These are phyloP conservation scores for Salisapilia sapeloensis DNA, from an alignment of 352 stramenopile genomes.

Conservation along the genomic window DNA sequence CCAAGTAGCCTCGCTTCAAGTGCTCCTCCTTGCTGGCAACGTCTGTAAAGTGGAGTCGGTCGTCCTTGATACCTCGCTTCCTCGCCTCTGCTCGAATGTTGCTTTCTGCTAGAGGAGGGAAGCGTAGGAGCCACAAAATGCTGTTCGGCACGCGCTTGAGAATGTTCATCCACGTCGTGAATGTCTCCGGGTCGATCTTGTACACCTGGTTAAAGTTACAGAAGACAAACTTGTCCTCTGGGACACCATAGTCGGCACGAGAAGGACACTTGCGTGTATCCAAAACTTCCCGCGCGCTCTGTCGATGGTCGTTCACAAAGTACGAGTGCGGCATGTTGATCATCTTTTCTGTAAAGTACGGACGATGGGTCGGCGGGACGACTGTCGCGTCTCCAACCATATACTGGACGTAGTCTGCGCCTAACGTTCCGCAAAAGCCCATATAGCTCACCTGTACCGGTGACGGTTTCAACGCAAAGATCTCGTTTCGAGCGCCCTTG, in stretches of 20 bases:
- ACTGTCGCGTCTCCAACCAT: conserved; percentile 78
- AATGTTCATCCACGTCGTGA: conserved; percentile 87
- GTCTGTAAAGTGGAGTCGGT: conserved; percentile 72
- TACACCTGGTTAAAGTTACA: conserved; percentile 92
- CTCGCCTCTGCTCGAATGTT: conserved; percentile 76
- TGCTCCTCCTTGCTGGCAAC: conserved; percentile 83
- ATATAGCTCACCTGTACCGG: conserved; percentile 85
- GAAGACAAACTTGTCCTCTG: conserved; percentile 88
- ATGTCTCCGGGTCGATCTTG: conserved; percentile 89
- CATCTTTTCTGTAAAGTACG: conserved; percentile 79
- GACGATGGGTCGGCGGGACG: conserved; percentile 38
- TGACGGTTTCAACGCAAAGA: conserved; percentile 84
- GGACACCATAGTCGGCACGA: conserved; percentile 75
- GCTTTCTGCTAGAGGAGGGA: conserved; percentile 56
- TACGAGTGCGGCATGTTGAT: conserved; percentile 87
- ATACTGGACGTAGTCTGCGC: conserved; percentile 88
- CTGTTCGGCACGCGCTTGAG: conserved; percentile 83
- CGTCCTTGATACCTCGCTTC: conserved; percentile 41
- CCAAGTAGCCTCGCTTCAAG: conserved; percentile 70
- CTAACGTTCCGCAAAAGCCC: conserved; percentile 82
- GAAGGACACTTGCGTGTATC: conserved; percentile 60
- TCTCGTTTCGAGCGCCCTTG: conserved; percentile 83
- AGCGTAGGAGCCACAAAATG: conserved; percentile 85
- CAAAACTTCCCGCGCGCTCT: conserved; percentile 67
- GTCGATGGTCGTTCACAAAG: conserved; percentile 87